Evolutionary conservation across 106 monocot species (phyloP).

Genomic region (Agapanthus africanus): DNA sequence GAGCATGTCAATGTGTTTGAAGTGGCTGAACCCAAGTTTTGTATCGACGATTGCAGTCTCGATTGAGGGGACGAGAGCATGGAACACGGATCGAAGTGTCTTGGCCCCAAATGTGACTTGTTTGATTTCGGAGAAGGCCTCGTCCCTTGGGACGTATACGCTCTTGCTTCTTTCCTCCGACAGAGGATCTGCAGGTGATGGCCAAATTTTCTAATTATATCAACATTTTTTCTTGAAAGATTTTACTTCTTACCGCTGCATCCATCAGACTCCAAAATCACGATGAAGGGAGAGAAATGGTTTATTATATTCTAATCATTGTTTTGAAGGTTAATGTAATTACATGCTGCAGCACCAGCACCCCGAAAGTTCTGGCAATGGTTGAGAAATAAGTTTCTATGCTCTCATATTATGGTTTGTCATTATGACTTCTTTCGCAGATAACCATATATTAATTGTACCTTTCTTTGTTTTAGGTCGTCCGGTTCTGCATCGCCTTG

Average conservation of each 20-base stretch:
- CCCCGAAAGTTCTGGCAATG: too few relatives aligned
- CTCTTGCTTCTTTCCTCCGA: conserved; percentile 17
- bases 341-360: too few relatives aligned
- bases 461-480: conserved; percentile 33
- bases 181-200: conserved; percentile 18
- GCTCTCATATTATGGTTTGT: too few relatives aligned
- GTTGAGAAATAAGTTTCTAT: too few relatives aligned
- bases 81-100: conserved; percentile 35
- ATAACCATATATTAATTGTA: too few relatives aligned
- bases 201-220: not conserved
- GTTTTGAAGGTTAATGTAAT: too few relatives aligned
- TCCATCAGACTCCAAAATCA: too few relatives aligned
- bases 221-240: too few relatives aligned
- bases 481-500: conserved; percentile 64
- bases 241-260: too few relatives aligned
- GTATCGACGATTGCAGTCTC: conserved; percentile 17
- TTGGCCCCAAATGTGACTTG: conserved; percentile 22
- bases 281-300: too few relatives aligned
- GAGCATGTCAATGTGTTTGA: conserved; percentile 60
- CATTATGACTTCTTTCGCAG: too few relatives aligned
- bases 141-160: conserved; percentile 66
- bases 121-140: conserved; percentile 57
- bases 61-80: conserved; percentile 34
- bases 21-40: conserved; percentile 35
- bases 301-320: too few relatives aligned